Evolutionary conservation across 2,329 filamentous ascomycete species (phyloP), one percentile per base, ranked within the genome.

Genomic region (Tolypocladium pustulatum): DNA sequence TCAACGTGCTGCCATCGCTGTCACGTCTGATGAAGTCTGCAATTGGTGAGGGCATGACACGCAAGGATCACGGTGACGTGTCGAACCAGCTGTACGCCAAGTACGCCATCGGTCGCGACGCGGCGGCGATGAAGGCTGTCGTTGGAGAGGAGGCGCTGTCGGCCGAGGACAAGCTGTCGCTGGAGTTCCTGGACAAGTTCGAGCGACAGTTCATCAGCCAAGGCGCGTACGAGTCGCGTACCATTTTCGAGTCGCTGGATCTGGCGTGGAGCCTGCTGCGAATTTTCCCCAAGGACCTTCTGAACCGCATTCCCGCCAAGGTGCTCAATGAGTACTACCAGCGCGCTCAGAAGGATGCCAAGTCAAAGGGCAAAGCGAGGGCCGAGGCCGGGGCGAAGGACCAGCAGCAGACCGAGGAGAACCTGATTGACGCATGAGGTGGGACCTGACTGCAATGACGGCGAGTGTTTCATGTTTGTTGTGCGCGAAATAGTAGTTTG

Each of bases 21-120:
- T 99, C 94, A 30, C 94, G 94, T 85, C 88, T 99, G 72, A 99
- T 99, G 94, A 99, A 99, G 78, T 99, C 94, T 70, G 94, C 94
- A 74, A 99, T 99, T 70, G 94, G 94, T 68, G 92, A 97, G 78
- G 91, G 91, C 64, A 93, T 92, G 82, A 99, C 94, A 32, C 89
- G 94, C 69, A 92, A 90, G 76, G 95, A 99, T 70, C 94, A 99
- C 76, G 90, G 91, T 67, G 94, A 99, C 77, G 94, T 99, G 56
- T 99, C 94, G 66, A 99, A 99, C 81, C 94, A 99, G 81, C 84
- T 99, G 64, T 99, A 99, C 75, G 94, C 94, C 77, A 99, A 99
- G 79, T 99, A 99, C 74, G 94, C 94, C 75, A 97, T 99, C 72
- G 94, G 94, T 72, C 92, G 93, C 82, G 94, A 99, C 70, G 94